phyloP scores from a whole-genome alignment of 2,329 filamentous ascomycete species.

The Thielaviopsis punctulata region DNA sequence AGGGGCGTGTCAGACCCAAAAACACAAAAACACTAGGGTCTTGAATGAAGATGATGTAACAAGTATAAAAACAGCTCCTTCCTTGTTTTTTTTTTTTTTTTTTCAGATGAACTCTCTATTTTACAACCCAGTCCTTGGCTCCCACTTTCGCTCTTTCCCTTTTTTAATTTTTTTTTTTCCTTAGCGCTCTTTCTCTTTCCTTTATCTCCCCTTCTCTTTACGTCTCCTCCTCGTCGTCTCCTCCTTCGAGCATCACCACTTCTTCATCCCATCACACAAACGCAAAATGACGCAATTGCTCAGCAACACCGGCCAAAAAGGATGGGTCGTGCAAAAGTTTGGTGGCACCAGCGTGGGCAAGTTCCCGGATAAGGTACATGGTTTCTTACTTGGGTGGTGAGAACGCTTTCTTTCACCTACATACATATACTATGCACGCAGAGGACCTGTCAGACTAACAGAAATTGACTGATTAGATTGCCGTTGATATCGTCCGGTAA shows the following conservation, averaged over 20 bases:
- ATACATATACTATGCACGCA: too few species aligned
- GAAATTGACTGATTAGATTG: constrained; percentile 23
- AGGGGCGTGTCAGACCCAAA: too few species aligned
- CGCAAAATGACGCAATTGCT: constrained; percentile 7
- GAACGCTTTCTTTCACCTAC: too few species aligned
- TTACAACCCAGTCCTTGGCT: too few species aligned
- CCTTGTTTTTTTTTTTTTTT: neutral
- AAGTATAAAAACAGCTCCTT: too few species aligned
- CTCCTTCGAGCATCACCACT: too few species aligned
- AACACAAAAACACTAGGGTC: too few species aligned
- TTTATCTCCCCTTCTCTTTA: neutral
- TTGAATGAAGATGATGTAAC: too few species aligned
- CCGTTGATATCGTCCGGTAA: constrained; percentile 27
- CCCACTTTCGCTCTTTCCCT: neutral
- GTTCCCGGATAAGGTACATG: constrained; percentile 54
- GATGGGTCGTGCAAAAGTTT: constrained; percentile 88
- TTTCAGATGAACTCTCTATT: neutral
- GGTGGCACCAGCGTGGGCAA: constrained; percentile 92
- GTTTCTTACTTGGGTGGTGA: too few species aligned
- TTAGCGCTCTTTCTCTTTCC: neutral
- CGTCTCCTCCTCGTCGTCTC: neutral
- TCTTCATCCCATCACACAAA: neutral
- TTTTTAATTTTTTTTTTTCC: neutral
- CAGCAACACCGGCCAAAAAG: constrained; percentile 24
- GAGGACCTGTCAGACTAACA: too few species aligned